Base-by-base conservation (phyloP, 352 stramenopile genomes). In the Globisporangium yorkense region DNA sequence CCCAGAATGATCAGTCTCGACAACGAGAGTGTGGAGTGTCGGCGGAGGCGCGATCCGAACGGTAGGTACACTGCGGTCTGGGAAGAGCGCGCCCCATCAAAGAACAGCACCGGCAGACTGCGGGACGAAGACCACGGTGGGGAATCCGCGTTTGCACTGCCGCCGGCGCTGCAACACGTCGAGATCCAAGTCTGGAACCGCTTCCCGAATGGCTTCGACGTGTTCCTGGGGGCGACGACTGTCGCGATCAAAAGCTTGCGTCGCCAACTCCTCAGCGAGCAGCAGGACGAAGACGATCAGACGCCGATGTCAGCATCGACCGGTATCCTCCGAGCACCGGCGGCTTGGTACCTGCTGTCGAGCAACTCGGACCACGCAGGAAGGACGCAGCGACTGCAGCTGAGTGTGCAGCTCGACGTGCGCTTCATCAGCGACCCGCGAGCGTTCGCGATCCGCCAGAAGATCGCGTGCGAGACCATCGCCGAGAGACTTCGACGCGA, bases 141-240 rank as follows among this genome's bases (percentile, higher is more conserved):
- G 4, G 16, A 20, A 4, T 37, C 16, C n/a, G 44, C 37, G 41
- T 59, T 46, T 24, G 5, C 70, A 70, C 40, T 83, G 18, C 73
- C 75, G 10, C n/a, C 64, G 0, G 61, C 46, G 7, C 61, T 77
- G 8, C 54, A 83, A 13, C 78, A 54, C 57, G 54, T 88, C 52
- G 72, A 88, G 43, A 45, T 88, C 3, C 74, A 90, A 56, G 51
- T 87, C 16, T 90, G 80, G 80, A 88, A 88, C 57, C 67, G 60
- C 4, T 87, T 88, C 50, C 57, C 65, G 20, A 78, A 62, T 12
- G 76, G 74, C 15, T 71, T 87, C 47, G 70, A 81, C 21, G 72
- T 87, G 4, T 84, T 85, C 39, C 65, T 90, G 0, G 77, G 74
- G 0, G 66, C 68, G 52, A 35, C 66, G 10, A 78, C 59, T 1